A percentile compares a stretch with the other conserved stretches of the same genome.
These are phyloP conservation scores for Ophiocordyceps camponoti-rufipedis DNA, from an alignment of 2,329 filamentous ascomycete genomes.

Conservation along the genomic window DNA sequence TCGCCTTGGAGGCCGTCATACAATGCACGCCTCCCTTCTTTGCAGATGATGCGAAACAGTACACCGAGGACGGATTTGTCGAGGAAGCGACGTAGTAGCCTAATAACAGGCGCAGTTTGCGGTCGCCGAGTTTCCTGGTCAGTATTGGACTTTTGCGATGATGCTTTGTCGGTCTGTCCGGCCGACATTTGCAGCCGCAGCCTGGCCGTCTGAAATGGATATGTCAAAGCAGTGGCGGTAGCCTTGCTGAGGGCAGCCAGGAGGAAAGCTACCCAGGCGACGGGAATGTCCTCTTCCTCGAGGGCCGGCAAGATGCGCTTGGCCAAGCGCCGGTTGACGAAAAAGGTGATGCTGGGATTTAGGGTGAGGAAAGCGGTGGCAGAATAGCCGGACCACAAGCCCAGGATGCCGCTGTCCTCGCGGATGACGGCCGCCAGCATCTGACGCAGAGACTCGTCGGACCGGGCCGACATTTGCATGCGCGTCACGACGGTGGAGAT, in stretches of 20 bases:
- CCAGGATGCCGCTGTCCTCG: conserved; percentile 48
- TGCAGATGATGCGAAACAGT: conserved; percentile 36
- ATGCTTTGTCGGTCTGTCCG: conserved; percentile 7
- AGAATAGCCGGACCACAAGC: conserved; percentile 80
- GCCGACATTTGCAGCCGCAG: conserved; percentile 49
- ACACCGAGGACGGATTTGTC: conserved; percentile 42
- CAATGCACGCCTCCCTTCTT: conserved; percentile 49
- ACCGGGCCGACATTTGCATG: conserved; percentile 48
- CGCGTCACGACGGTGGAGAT: conserved; percentile 67
- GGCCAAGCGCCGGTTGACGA: conserved; percentile 58
- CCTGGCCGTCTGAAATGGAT: conserved; percentile 77
- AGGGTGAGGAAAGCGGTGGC: conserved; percentile 63
- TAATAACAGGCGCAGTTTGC: conserved; percentile 1
- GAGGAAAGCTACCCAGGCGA: conserved; percentile 23
- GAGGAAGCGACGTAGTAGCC: conserved; percentile 7
- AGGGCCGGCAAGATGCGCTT: conserved; percentile 33
- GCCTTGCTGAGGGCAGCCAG: conserved; percentile 63
- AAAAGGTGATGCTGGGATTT: conserved; percentile 75
- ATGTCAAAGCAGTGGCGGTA: conserved; percentile 57
- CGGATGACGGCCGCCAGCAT: conserved; percentile 44
- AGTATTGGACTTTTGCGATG: conserved; percentile 2
- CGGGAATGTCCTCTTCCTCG: conserved; percentile 20
- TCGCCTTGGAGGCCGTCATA: conserved; percentile 65
- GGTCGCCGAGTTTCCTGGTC: not conserved
- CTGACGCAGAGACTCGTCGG: conserved; percentile 25